A percentile compares a stretch with the other conserved stretches of the same genome.
These are phyloP conservation scores for Cytospora mali DNA, from an alignment of 2,329 filamentous ascomycete genomes.

Conservation along the genomic window DNA sequence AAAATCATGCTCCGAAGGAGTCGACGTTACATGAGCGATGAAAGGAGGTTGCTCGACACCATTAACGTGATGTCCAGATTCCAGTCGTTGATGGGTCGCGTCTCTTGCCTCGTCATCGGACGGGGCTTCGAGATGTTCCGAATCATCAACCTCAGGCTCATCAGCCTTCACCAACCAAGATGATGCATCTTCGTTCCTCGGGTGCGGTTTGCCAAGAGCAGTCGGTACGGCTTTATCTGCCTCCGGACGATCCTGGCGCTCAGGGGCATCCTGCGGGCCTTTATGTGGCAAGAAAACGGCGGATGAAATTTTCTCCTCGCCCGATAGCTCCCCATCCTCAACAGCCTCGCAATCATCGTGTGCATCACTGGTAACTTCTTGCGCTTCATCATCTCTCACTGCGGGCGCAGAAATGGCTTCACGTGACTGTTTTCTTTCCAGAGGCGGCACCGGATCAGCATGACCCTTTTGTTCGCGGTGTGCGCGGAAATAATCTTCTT, in stretches of 20 bases:
- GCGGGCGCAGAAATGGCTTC: not conserved
- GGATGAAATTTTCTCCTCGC: slow-evolving; percentile 85
- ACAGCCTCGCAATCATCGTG: slow-evolving; percentile 42
- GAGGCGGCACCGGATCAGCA: slow-evolving; percentile 3
- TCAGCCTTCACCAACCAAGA: slow-evolving; percentile 63
- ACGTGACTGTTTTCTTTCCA: slow-evolving; percentile 17
- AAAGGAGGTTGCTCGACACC: slow-evolving; percentile 13
- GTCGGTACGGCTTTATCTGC: slow-evolving; percentile 28
- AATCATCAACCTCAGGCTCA: slow-evolving; percentile 46
- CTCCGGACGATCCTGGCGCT: slow-evolving; percentile 32
- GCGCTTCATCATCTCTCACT: slow-evolving; percentile 14
- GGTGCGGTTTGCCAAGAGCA: slow-evolving; percentile 23
- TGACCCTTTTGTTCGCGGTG: slow-evolving; percentile 11
- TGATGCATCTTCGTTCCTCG: slow-evolving; percentile 27
- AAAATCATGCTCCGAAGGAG: slow-evolving; percentile 35
- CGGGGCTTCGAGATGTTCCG: slow-evolving; percentile 35
- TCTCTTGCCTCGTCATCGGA: slow-evolving; percentile 36
- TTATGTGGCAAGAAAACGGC: slow-evolving; percentile 82
- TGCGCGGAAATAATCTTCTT: slow-evolving; percentile 34
- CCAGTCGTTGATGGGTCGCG: not conserved
- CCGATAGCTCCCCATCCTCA: slow-evolving; percentile 63
- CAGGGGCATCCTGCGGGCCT: slow-evolving; percentile 47
- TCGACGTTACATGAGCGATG: slow-evolving; percentile 1
- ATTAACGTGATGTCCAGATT: slow-evolving; percentile 19
- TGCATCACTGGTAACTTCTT: slow-evolving; percentile 25